Conservation (phyloP, 2,329 filamentous ascomycete genomes). For the Neonectria neomacrospora region DNA sequence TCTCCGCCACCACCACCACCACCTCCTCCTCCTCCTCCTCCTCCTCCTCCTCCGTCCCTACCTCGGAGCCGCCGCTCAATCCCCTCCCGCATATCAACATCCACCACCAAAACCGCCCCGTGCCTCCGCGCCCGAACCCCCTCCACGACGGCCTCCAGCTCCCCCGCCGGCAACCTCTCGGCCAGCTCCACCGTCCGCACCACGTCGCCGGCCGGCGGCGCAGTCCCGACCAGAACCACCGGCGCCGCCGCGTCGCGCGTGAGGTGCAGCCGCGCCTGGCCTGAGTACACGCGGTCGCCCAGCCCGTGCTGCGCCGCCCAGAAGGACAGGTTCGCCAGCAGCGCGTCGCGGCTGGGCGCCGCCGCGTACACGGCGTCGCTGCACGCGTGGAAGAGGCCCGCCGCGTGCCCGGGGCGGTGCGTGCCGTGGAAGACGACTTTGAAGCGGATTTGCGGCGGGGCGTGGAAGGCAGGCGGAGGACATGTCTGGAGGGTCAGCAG, state of each 20-base stretch:
- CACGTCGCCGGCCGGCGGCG: constrained; percentile 35
- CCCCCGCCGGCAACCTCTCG: constrained; percentile 38
- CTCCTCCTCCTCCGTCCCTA: not conserved
- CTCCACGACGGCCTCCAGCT: constrained; percentile 41
- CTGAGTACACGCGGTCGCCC: constrained; percentile 26
- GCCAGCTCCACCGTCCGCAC: constrained; percentile 47
- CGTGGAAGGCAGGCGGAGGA: not conserved
- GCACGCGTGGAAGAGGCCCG: constrained; percentile 26
- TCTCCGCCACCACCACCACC: not conserved
- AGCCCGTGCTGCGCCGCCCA: constrained; percentile 30
- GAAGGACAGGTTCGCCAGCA: constrained; percentile 30
- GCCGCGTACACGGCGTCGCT: constrained; percentile 31
- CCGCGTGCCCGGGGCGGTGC: not conserved
- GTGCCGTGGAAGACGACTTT: constrained; percentile 37
- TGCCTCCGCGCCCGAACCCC: constrained; percentile 20
- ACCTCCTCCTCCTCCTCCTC: not conserved
- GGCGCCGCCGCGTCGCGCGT: constrained; percentile 24
- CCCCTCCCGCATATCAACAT: constrained; percentile 26
- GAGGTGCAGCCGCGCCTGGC: constrained; percentile 32
- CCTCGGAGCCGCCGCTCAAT: not conserved
- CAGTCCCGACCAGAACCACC: constrained; percentile 18
- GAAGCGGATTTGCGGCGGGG: constrained; percentile 18
- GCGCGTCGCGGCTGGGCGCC: constrained; percentile 27
- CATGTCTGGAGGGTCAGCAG: not conserved
- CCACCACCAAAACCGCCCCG: constrained; percentile 42